Conservation (phyloP, 2,329 filamentous ascomycete genomes). For the Alternaria brassicae region DNA sequence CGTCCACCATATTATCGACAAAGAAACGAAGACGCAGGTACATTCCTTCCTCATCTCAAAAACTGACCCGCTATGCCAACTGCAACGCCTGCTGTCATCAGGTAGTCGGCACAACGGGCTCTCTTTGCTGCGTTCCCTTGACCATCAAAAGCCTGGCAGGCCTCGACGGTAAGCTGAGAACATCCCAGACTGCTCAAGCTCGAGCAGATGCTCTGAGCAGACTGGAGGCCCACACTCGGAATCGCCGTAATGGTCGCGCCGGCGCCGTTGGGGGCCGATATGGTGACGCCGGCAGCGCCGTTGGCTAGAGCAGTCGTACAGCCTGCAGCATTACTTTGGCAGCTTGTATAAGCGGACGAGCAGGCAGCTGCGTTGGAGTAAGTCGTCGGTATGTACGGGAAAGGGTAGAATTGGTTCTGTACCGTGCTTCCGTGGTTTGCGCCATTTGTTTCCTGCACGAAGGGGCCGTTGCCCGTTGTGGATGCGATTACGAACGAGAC, state of each 20-base stretch:
- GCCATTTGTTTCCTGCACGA: constrained; percentile 33
- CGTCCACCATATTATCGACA: constrained; percentile 32
- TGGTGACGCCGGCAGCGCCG: constrained; percentile 59
- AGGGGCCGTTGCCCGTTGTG: constrained; percentile 25
- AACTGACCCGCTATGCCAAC: constrained; percentile 55
- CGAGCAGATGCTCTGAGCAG: constrained; percentile 42
- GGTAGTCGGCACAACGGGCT: constrained; percentile 26
- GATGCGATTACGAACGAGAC: constrained; percentile 29
- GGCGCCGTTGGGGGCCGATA: constrained; percentile 58
- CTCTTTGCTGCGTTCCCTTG: constrained; percentile 39
- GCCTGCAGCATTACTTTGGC: constrained; percentile 55
- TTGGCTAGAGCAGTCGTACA: constrained; percentile 55
- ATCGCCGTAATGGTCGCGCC: constrained; percentile 59
- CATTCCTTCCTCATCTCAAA: constrained; percentile 24
- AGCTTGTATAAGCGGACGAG: constrained; percentile 62
- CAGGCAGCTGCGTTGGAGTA: constrained; percentile 61
- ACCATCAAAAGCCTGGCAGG: constrained; percentile 54
- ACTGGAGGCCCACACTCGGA: constrained; percentile 36
- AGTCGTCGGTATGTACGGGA: constrained; percentile 61
- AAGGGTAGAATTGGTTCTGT: constrained; percentile 60
- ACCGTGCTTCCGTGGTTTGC: constrained; percentile 48
- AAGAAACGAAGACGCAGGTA: constrained; percentile 15
- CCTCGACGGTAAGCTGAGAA: constrained; percentile 56
- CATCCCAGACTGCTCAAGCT: constrained; percentile 56
- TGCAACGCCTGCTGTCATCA: constrained; percentile 32